These are phyloP conservation scores for Pilatotrama ljubarskyi DNA, from an alignment of 768 basidiomycete genomes.

Conservation along the genomic window DNA sequence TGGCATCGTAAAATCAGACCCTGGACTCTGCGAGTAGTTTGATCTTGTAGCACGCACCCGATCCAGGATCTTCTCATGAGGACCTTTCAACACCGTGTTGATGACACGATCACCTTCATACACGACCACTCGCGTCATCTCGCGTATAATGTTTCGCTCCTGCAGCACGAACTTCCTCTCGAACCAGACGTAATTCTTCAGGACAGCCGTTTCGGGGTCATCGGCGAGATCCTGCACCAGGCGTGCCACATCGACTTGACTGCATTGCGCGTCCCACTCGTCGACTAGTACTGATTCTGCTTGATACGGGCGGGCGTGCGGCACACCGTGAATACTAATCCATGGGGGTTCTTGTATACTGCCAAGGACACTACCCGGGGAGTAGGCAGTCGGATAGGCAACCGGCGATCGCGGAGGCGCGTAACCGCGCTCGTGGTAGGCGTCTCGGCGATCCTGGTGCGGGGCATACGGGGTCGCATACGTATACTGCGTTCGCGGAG, in stretches of 20 bases:
- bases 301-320: background rate
- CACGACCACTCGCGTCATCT: constrained; percentile 31
- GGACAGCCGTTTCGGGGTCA: constrained; percentile 33
- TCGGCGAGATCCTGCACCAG: constrained; percentile 3
- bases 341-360: too few species aligned
- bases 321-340: background rate
- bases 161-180: constrained; percentile 49
- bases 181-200: constrained; percentile 43
- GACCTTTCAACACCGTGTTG: constrained; percentile 39
- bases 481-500: too few species aligned
- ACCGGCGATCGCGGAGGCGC: too few species aligned
- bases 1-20: background rate
- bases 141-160: constrained; percentile 38
- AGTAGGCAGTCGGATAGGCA: too few species aligned
- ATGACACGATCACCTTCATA: constrained; percentile 43
- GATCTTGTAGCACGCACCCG: constrained; percentile 26
- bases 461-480: too few species aligned
- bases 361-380: too few species aligned
- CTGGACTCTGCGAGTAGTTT: background rate
- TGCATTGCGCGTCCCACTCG: background rate
- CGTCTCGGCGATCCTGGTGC: too few species aligned
- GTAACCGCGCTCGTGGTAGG: too few species aligned
- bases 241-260: background rate
- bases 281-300: background rate
- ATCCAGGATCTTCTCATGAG: constrained; percentile 47